These are phyloP conservation scores for Anacardium occidentale DNA, from an alignment of 345 rosid genomes.

Conservation along the genomic window DNA sequence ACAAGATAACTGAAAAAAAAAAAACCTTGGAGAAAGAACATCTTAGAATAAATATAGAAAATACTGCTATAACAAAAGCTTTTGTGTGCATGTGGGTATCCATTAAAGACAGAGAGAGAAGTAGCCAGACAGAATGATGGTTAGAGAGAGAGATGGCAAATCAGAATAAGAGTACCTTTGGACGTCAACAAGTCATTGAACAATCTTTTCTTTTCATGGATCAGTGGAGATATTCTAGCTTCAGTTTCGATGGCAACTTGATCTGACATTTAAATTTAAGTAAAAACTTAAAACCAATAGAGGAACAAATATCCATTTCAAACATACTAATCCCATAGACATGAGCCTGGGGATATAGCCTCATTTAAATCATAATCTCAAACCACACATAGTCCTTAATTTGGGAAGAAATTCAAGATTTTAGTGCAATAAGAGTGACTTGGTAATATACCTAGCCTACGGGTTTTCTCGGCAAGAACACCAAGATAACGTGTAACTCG, in stretches of 20 bases:
- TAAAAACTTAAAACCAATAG: slow-evolving; percentile 32
- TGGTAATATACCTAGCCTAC: slow-evolving; percentile 63
- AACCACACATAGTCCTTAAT: background rate
- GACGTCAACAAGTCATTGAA: slow-evolving; percentile 89
- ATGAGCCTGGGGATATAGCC: slow-evolving; percentile 5
- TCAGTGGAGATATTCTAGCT: slow-evolving; percentile 85
- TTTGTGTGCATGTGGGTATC: background rate
- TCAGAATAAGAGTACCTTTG: slow-evolving; percentile 54
- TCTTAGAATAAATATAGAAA: background rate
- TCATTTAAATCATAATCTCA: slow-evolving; percentile 14
- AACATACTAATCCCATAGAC: background rate
- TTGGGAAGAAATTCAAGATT: background rate
- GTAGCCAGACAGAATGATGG: slow-evolving; percentile 11
- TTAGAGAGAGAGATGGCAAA: background rate
- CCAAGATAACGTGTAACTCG: slow-evolving; percentile 93
- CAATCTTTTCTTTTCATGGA: slow-evolving; percentile 81
- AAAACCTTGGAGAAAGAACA: background rate
- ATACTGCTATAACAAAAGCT: background rate
- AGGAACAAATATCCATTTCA: slow-evolving; percentile 15
- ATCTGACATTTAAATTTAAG: slow-evolving; percentile 54
- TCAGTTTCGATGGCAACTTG: slow-evolving; percentile 76
- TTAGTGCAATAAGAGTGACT: background rate
- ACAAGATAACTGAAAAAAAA: slow-evolving; percentile 10
- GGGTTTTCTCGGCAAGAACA: slow-evolving; percentile 80
- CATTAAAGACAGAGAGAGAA: slow-evolving; percentile 10